Conservation (phyloP, 371 early-diverging fungal species). For the Lichtheimia corymbifera region DNA sequence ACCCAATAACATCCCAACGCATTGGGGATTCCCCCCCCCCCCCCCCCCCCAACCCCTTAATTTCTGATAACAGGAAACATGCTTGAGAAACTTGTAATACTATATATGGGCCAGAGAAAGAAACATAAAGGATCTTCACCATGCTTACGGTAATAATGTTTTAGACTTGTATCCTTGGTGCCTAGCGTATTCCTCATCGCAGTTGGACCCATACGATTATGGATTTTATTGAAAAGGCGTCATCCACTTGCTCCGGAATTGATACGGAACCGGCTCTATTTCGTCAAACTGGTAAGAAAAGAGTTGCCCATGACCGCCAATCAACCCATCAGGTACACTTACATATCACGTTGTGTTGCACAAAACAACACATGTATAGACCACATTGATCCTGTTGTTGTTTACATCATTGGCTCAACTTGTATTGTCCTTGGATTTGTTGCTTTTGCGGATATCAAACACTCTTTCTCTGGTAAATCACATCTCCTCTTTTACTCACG, state of each 20-base stretch:
- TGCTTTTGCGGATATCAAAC: conserved; percentile 32
- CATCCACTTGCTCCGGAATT: conserved; percentile 33
- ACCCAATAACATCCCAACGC: too few relatives aligned
- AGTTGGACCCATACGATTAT: conserved; percentile 52
- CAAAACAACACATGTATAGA: conserved; percentile 17
- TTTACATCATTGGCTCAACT: conserved; percentile 20
- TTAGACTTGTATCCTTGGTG: too few relatives aligned
- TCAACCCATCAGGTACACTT: background rate
- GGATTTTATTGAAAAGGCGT: conserved; percentile 32
- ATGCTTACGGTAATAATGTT: too few relatives aligned
- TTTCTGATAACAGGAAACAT: too few relatives aligned
- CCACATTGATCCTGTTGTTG: conserved; percentile 29
- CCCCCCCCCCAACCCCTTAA: too few relatives aligned
- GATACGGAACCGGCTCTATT: conserved; percentile 50
- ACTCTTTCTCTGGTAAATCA: conserved; percentile 17
- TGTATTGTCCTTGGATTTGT: conserved; percentile 8
- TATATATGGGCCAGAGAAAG: too few relatives aligned
- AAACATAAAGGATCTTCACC: too few relatives aligned
- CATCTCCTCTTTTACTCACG: background rate
- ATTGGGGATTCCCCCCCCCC: too few relatives aligned
- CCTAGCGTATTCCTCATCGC: conserved; percentile 36
- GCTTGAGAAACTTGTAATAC: too few relatives aligned
- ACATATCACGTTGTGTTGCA: background rate
- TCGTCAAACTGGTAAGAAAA: conserved; percentile 51
- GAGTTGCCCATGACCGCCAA: background rate